Conservation (phyloP, 2,329 filamentous ascomycete species). For the Stromatinia cepivora region DNA sequence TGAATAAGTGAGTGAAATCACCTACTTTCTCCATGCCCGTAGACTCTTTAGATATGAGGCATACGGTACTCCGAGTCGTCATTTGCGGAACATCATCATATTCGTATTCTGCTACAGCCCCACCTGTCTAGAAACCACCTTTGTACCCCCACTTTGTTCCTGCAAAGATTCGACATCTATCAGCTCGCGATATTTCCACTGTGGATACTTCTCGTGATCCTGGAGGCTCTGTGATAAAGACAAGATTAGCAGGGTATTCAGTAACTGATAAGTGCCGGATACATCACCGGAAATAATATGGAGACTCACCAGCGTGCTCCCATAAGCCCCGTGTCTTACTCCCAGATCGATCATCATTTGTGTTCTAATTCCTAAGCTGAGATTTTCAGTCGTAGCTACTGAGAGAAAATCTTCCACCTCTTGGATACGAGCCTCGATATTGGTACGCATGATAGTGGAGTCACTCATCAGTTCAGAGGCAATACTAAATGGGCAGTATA, state of each 20-base stretch:
- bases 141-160: neutral
- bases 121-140: no score
- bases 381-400: neutral
- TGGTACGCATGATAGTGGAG: neutral
- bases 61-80: no score
- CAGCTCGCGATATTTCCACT: neutral
- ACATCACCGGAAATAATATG: fast-evolving
- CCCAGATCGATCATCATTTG: neutral
- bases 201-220: neutral
- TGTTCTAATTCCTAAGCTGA: neutral
- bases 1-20: no score
- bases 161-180: neutral
- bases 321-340: neutral
- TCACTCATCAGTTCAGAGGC: neutral
- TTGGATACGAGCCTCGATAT: constrained; percentile 1
- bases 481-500: neutral
- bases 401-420: neutral
- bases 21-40: no score
- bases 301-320: neutral
- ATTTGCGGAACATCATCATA: no score
- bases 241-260: neutral
- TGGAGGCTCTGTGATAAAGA: neutral
- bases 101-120: neutral
- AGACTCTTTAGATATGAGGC: no score
- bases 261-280: fast-evolving